Base-by-base conservation (phyloP, 1,284 basidiomycete genomes). In the Stereum hirsutum region DNA sequence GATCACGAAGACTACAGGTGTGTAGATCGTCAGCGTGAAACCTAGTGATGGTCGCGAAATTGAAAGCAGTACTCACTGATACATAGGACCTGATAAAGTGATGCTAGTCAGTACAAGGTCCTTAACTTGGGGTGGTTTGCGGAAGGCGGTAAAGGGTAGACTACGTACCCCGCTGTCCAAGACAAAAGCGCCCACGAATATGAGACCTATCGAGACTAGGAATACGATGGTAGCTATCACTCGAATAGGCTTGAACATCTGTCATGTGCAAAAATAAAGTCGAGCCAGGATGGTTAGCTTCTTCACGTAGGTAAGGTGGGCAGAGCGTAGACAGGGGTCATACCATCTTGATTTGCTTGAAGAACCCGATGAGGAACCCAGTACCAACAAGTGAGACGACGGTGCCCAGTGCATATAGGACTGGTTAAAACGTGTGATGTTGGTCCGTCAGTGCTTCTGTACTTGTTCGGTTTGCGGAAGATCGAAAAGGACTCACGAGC, bases 211-310 rank as follows among this genome's bases (percentile, higher is more conserved):
- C 15, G 82, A 79, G 2, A 62, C 81, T 3, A 96, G 58, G 62
- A 96, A 81, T 27, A 94, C 57, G 45, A 92, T 60, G 0, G 89
- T 82, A 0, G 93, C 92, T 10, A 88, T 65, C n/a, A 95, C 65
- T 43, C 92, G 85, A 19, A 94, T 78, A 39, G 89, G 85, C 62
- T 93, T 91, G 73, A 95, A 95, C 91, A 94, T 94, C 87, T 90
- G 52, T 8, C 36, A 5, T 36, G 26, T n/a, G n/a, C n/a, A n/a
- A n/a, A n/a, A n/a, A n/a, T n/a, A n/a, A n/a, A n/a, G n/a, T n/a
- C n/a, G n/a, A n/a, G n/a, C n/a, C n/a, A n/a, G n/a, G n/a, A n/a
- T n/a, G n/a, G n/a, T n/a, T n/a, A n/a, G n/a, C n/a, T n/a, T n/a
- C n/a, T n/a, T n/a, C n/a, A n/a, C n/a, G n/a, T n/a, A n/a, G 41